Percentiles rank a stretch among this genome's conserved stretches.
Conservation (phyloP, 768 basidiomycete genomes). For the Suillus subluteus region DNA sequence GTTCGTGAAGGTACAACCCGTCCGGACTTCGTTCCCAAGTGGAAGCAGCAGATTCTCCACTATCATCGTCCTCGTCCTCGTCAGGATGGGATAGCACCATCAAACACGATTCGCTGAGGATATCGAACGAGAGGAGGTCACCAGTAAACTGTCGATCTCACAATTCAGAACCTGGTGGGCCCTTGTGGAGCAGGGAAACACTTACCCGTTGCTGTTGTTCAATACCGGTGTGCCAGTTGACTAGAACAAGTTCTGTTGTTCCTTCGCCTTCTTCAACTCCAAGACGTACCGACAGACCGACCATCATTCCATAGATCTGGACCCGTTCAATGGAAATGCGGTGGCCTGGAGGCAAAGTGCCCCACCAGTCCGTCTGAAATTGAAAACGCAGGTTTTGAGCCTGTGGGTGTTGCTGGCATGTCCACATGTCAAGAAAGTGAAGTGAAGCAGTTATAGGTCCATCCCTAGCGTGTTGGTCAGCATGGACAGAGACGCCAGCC, state of each 20-base stretch:
- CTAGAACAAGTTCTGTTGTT: slow-evolving; percentile 32
- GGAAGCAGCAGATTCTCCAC: slow-evolving; percentile 15
- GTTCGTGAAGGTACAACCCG: slow-evolving; percentile 35
- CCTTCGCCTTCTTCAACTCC: slow-evolving; percentile 37
- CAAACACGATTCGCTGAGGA: slow-evolving; percentile 30
- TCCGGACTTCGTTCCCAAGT: slow-evolving; percentile 33
- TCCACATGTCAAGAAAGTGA: slow-evolving; percentile 58
- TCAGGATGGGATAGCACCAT: slow-evolving; percentile 34
- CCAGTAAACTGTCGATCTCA: slow-evolving; percentile 23
- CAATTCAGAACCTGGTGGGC: not conserved
- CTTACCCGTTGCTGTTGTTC: slow-evolving; percentile 9
- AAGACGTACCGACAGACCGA: slow-evolving; percentile 31
- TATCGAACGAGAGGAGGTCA: slow-evolving; percentile 36
- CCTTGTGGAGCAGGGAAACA: not conserved
- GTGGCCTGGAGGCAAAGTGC: slow-evolving; percentile 34
- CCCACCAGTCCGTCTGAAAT: slow-evolving; percentile 40
- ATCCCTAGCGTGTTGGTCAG: slow-evolving; percentile 21
- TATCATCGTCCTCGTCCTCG: slow-evolving; percentile 36
- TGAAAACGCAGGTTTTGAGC: slow-evolving; percentile 36
- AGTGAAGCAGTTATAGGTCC: slow-evolving; percentile 34
- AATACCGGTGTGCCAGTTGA: slow-evolving; percentile 34
- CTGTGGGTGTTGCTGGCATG: slow-evolving; percentile 56
- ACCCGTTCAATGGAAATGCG: slow-evolving; percentile 34
- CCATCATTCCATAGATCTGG: slow-evolving; percentile 30
- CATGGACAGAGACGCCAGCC: not conserved